Percentiles rank a stretch among this genome's conserved stretches.
phyloP scores from a whole-genome alignment of 2,329 filamentous ascomycete genomes.

The Cladophialophora exuberans region DNA sequence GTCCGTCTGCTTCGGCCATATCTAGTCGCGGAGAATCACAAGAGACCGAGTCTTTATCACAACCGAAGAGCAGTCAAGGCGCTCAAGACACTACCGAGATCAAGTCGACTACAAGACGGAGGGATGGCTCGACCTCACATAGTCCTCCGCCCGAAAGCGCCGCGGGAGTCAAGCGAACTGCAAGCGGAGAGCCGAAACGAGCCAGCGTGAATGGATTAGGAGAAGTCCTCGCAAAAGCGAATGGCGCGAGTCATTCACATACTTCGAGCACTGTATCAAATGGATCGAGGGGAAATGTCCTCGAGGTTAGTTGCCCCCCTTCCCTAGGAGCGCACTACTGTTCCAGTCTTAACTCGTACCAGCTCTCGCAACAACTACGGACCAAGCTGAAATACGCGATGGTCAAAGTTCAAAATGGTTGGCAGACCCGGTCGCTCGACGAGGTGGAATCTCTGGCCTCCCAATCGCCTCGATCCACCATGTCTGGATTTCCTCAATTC shows the following conservation, averaged over 20 bases:
- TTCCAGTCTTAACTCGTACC: constrained; percentile 33
- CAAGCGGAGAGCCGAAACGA: constrained; percentile 29
- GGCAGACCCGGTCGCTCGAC: constrained; percentile 76
- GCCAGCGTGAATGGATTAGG: constrained; percentile 24
- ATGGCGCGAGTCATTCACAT: constrained; percentile 18
- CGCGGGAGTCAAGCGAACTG: constrained; percentile 28
- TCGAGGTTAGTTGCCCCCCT: constrained; percentile 19
- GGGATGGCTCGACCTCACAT: constrained; percentile 18
- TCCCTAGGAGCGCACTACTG: no score
- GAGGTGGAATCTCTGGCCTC: constrained; percentile 77
- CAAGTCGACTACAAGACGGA: constrained; percentile 1
- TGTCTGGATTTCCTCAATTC: constrained; percentile 58
- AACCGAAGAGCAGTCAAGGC: constrained; percentile 7
- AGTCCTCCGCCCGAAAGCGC: constrained; percentile 18
- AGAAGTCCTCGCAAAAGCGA: constrained; percentile 15
- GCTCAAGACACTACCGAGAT: not conserved
- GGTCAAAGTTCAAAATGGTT: constrained; percentile 88
- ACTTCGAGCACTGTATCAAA: constrained; percentile 24
- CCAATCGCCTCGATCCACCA: constrained; percentile 65
- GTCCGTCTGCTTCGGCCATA: constrained; percentile 26
- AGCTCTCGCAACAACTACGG: constrained; percentile 79
- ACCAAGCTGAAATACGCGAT: constrained; percentile 89
- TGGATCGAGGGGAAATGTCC: constrained; percentile 25
- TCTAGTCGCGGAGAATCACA: constrained; percentile 21
- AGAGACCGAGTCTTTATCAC: constrained; percentile 7